Evolutionary conservation across 1,139 yeast genomes (phyloP).

Genomic region (Candida sojae): DNA sequence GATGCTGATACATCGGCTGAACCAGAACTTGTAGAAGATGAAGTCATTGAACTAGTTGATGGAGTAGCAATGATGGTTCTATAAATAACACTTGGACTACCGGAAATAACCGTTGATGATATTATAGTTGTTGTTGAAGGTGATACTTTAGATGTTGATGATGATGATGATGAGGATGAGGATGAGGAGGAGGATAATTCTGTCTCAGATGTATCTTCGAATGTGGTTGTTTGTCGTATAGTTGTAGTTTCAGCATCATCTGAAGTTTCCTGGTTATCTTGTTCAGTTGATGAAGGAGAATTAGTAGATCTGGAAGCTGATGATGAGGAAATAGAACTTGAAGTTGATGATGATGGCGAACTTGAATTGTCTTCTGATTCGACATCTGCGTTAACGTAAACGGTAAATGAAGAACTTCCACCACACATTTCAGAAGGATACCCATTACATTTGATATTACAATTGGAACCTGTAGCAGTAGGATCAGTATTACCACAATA

Average conservation of each 20-base stretch:
- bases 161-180: conserved; percentile 7
- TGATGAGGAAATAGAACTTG: conserved; percentile 9
- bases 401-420: conserved; percentile 50
- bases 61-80: conserved; percentile 24
- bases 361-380: conserved; percentile 20
- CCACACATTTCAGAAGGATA: conserved; percentile 64
- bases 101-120: conserved; percentile 25
- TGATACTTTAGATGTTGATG: conserved; percentile 8
- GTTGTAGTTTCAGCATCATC: conserved; percentile 11
- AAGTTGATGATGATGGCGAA: conserved; percentile 12
- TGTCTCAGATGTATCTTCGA: conserved; percentile 7
- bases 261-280: not conserved
- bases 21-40: conserved; percentile 16
- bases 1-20: conserved; percentile 12
- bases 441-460: conserved; percentile 57
- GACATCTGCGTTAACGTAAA: conserved; percentile 39
- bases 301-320: conserved; percentile 9
- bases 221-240: conserved; percentile 15
- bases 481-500: conserved; percentile 60
- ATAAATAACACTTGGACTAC: conserved; percentile 24
- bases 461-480: conserved; percentile 36
- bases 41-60: conserved; percentile 16
- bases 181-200: conserved; percentile 15
- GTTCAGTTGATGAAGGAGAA: not conserved
- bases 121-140: conserved; percentile 16